Base-by-base conservation (phyloP, 345 rosid genomes). In the Hibiscus trionum region DNA sequence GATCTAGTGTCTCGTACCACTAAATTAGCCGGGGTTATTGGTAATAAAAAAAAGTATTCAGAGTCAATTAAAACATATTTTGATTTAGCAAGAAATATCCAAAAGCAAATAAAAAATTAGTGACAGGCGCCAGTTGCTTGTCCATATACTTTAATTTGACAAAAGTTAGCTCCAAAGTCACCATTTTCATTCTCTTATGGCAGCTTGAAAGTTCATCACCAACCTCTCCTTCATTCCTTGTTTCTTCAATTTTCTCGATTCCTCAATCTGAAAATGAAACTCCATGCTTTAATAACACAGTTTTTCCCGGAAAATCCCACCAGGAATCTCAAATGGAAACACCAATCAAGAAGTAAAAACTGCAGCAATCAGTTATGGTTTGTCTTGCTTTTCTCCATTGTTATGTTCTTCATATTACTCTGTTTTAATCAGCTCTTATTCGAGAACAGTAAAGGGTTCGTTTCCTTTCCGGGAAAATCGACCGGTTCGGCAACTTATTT, bases 341-440 rank as follows among this genome's bases (percentile, higher is more conserved):
- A 29, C 26, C 16, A 44, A 2, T 17, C 59, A 47, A 52, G 29
- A 26, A 37, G 59, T 66, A 58, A 4, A 24, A 2, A 58, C 0
- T 14, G 65, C 57, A 0, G 16, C 62, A 58, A 14, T 4, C 44
- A 14, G n/a, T 47, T 57, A 17, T 44, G 76, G 75, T 50, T 71
- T 47, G 58, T 67, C 10, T n/a, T 79, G 29, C 46, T 78, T 15
- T 42, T 55, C n/a, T 11, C 53, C 42, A 11, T 61, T 67, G n/a
- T 67, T 56, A 7, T 60, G 1, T 67, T 73, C 35, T 5, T 69
- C 64, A 10, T 12, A 31, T 66, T 72, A 6, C 17, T 75, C 46
- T 19, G 11, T 53, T 5, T 26, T 10, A 17, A 31, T 62, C 37
- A 11, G 19, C 19, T 66, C 24, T 72, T 62, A 31, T 15, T 42